Evolutionary conservation across 768 basidiomycete genomes (phyloP), one percentile per base, ranked within the genome.

Genomic region (Suillus decipiens): DNA sequence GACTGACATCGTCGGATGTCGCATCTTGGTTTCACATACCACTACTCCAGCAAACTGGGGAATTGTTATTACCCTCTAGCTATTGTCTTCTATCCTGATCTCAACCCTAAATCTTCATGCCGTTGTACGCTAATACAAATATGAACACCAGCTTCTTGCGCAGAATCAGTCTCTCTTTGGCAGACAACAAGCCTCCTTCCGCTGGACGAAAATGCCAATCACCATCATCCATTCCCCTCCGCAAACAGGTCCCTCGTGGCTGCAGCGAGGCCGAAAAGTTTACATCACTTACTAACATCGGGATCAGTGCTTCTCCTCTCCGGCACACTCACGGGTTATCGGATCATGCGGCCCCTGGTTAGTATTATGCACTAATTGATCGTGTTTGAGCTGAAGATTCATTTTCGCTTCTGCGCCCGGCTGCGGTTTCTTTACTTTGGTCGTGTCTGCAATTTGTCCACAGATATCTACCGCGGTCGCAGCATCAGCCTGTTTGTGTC

Each of bases 401-500:
- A 67, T 42, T 58, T 64, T 69, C 65, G 67, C 66, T 66, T 67
- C 62, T 61, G 54, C 54, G 62, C 28, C 60, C 58, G 62, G 65
- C 65, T 66, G 62, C 59, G 66, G 68, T 68, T 67, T 53, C 61
- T 55, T 63, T 67, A 15, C n/a, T 19, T 59, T 59, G 37, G 19
- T 31, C 19, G 61, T 65, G 51, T 50, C 19, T 48, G 53, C 59
- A 31, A 47, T 42, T 62, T 43, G 17, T 39, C 47, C 45, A 63
- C 67, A 59, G 68, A 74, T 69, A 63, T 67, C 69, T 70, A 68
- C 68, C 74, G 71, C 68, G 72, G 72, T 50, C 74, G 75, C 65
- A 75, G 72, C 65, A 71, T 75, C 34, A 76, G 72, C 62, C 72
- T 73, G 19, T 70, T 68, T 61, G 75, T 72, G 66, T 69, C 72